Base-by-base conservation (phyloP, 2,329 filamentous ascomycete genomes). In the Fusarium sp. region DNA sequence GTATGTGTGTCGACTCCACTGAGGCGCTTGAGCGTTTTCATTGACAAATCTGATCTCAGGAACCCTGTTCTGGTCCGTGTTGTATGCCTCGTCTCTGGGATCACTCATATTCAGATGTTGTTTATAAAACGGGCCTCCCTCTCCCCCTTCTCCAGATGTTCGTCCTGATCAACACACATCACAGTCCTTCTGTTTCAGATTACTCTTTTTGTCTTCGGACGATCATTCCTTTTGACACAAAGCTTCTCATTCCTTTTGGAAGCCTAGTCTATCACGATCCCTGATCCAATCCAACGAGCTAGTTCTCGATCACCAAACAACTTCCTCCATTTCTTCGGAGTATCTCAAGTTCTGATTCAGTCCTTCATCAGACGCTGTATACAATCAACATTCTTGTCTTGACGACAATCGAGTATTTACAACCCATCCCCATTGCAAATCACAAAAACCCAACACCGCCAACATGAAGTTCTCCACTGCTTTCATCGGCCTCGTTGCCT, bases 401-500 rank as follows among this genome's bases (percentile, higher is more conserved):
- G 72, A 75, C 62, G 72, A 72, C 67, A 68, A 64, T 62, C 51
- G 55, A 69, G 59, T 51, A 62, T 51, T n/a, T n/a, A 31, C 50
- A 45, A 42, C 58, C 48, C 39, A 63, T 37, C 49, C 39, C 54
- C 55, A 51, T n/a, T 53, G 43, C 57, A 67, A 65, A 41, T 33
- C 40, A 42, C 46, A 40, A 50, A 36, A 53, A 47, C 11, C 25
- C 29, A 72, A 71, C 42, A 63, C 67, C 70, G 63, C 74, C 82
- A 86, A 81, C 56, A 88, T 88, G 86, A 83, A 83, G 74, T 87
- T 87, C 81, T 69, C 80, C 73, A 77, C 76, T 63, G 72, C 82
- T 72, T 71, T 84, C 74, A 76, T 82, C 69, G 77, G 80, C 69
- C 67, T 84, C 62, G 75, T 80, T 63, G 80, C 83, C 67, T 70